These are phyloP conservation scores for Elsinoe batatas DNA, from an alignment of 2,329 filamentous ascomycete genomes.

Conservation along the genomic window DNA sequence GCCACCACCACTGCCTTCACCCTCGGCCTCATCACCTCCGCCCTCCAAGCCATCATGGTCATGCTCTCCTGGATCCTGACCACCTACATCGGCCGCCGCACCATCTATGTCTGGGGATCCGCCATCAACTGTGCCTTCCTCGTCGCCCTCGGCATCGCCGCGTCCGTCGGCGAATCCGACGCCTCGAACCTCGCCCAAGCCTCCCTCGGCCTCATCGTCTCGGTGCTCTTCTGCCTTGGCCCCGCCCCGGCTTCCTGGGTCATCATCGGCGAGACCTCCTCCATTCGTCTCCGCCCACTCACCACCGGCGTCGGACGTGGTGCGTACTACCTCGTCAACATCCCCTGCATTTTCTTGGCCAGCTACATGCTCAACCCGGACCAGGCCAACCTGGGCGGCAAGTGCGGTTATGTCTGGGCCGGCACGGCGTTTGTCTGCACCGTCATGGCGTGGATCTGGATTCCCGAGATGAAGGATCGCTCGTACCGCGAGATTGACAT, in stretches of 20 bases:
- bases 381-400: slow-evolving; percentile 36
- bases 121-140: slow-evolving; percentile 45
- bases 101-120: slow-evolving; percentile 55
- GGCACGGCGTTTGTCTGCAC: slow-evolving; percentile 48
- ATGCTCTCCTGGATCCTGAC: slow-evolving; percentile 60
- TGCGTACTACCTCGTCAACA: slow-evolving; percentile 54
- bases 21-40: slow-evolving; percentile 55
- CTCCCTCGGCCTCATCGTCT: slow-evolving; percentile 49
- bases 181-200: slow-evolving; percentile 47
- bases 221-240: slow-evolving; percentile 28
- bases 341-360: slow-evolving; percentile 43
- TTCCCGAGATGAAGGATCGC: slow-evolving; percentile 49
- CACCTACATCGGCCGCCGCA: slow-evolving; percentile 52
- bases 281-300: slow-evolving; percentile 53
- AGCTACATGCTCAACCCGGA: slow-evolving; percentile 21
- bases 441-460: slow-evolving; percentile 34
- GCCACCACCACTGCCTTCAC: slow-evolving; percentile 46
- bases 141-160: slow-evolving; percentile 50
- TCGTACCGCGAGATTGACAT: slow-evolving; percentile 56
- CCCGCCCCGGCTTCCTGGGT: slow-evolving; percentile 56
- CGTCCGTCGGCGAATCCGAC: slow-evolving; percentile 34
- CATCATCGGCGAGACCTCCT: slow-evolving; percentile 58
- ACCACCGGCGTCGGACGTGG: slow-evolving; percentile 56
- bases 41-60: slow-evolving; percentile 51
- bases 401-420: slow-evolving; percentile 52